Conservation (phyloP, 768 basidiomycete genomes). For the Mycena galopus region DNA sequence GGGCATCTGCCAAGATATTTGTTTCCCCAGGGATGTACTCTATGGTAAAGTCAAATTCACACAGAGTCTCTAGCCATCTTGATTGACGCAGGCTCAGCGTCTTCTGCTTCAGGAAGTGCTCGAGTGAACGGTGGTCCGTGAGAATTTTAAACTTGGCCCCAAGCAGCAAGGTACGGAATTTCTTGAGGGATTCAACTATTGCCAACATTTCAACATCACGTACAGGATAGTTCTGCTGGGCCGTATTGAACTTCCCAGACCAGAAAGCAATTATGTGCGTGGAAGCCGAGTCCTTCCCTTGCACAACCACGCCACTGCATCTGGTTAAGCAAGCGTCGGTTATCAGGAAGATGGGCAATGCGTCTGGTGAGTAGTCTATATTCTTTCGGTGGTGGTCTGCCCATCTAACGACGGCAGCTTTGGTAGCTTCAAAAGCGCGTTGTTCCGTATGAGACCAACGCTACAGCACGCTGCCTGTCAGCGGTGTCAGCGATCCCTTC, state of each 20-base stretch:
- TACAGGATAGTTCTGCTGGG: conserved; percentile 58
- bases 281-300: conserved; percentile 39
- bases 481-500: too few species aligned
- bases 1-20: conserved; percentile 49
- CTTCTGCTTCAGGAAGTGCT: conserved; percentile 47
- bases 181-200: conserved; percentile 50
- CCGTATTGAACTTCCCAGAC: conserved; percentile 50
- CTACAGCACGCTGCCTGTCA: too few species aligned
- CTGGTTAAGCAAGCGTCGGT: conserved; percentile 50
- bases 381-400: conserved; percentile 40
- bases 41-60: conserved; percentile 33
- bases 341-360: conserved; percentile 43
- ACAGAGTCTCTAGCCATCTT: conserved; percentile 51
- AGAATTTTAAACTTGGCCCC: conserved; percentile 46
- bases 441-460: conserved; percentile 48
- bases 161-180: conserved; percentile 45
- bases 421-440: conserved; percentile 52
- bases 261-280: conserved; percentile 49
- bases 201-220: conserved; percentile 55
- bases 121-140: conserved; percentile 48
- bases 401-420: conserved; percentile 36
- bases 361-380: conserved; percentile 36
- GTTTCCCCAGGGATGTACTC: too few species aligned
- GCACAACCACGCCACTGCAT: conserved; percentile 43
- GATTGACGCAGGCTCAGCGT: conserved; percentile 50